Evolutionary conservation across 1,139 yeast genomes (phyloP).

Genomic region (Arxiozyma telluris): DNA sequence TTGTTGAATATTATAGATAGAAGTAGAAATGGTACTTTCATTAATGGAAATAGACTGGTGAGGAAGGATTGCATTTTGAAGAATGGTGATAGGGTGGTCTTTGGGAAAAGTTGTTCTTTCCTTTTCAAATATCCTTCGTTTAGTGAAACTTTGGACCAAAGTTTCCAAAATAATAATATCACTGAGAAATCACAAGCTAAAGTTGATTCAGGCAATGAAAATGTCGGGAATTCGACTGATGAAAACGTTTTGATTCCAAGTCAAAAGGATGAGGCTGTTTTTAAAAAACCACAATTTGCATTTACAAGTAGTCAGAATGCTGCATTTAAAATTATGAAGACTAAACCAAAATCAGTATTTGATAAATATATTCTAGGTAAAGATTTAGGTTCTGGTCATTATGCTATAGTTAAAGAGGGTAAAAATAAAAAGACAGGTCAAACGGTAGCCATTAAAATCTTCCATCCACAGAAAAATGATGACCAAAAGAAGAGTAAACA

Average conservation of each 20-base stretch:
- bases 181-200: neutral
- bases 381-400: slow-evolving; percentile 67
- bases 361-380: slow-evolving; percentile 54
- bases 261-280: slow-evolving; percentile 13
- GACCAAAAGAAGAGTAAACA: slow-evolving; percentile 40
- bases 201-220: neutral
- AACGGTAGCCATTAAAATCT: slow-evolving; percentile 65
- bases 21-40: slow-evolving; percentile 60
- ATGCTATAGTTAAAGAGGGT: slow-evolving; percentile 70
- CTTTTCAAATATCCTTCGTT: slow-evolving; percentile 40
- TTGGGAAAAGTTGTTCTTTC: slow-evolving; percentile 54
- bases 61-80: slow-evolving; percentile 42
- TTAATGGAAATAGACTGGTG: slow-evolving; percentile 50
- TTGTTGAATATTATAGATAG: slow-evolving; percentile 46
- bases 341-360: slow-evolving; percentile 34
- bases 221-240: neutral
- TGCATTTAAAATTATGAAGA: slow-evolving; percentile 10
- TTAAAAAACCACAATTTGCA: slow-evolving; percentile 24
- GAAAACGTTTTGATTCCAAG: neutral
- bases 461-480: slow-evolving; percentile 55
- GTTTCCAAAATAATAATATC: neutral
- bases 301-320: slow-evolving; percentile 21
- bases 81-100: slow-evolving; percentile 55
- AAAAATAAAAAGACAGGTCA: slow-evolving; percentile 48
- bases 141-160: slow-evolving; percentile 1